Conservation (phyloP, 2,329 filamentous ascomycete genomes). For the Paraconiothyrium sp. region DNA sequence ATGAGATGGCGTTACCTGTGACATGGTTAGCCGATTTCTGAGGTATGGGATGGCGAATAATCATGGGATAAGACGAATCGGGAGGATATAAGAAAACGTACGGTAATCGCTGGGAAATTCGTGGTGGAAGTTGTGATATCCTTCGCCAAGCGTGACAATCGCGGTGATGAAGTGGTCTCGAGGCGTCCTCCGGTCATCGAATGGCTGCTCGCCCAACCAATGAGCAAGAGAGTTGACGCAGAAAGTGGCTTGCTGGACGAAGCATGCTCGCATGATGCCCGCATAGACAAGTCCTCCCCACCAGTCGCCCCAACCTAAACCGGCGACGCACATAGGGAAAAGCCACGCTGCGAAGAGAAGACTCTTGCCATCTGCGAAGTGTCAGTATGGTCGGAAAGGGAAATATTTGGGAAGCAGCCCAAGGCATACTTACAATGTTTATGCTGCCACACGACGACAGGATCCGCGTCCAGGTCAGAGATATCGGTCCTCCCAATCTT, state of each 20-base stretch:
- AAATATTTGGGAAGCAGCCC: neutral
- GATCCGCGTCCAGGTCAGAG: slow-evolving; percentile 60
- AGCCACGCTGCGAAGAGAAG: slow-evolving; percentile 54
- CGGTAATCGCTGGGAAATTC: slow-evolving; percentile 54
- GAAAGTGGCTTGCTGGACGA: slow-evolving; percentile 62
- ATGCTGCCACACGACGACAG: slow-evolving; percentile 59
- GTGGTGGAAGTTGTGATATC: slow-evolving; percentile 55
- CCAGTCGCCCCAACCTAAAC: slow-evolving; percentile 60
- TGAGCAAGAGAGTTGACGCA: slow-evolving; percentile 63
- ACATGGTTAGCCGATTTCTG: neutral
- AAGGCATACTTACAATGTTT: slow-evolving; percentile 42
- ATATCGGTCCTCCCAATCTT: slow-evolving; percentile 60
- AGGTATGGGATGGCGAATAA: neutral
- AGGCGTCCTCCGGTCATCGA: slow-evolving; percentile 51
- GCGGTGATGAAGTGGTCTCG: slow-evolving; percentile 51
- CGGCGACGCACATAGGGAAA: slow-evolving; percentile 56
- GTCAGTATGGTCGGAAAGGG: neutral
- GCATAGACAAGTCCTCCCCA: slow-evolving; percentile 59
- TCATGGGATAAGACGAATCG: too few relatives aligned
- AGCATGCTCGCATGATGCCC: slow-evolving; percentile 59
- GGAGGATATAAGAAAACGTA: slow-evolving; percentile 23
- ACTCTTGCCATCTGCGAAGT: slow-evolving; percentile 46
- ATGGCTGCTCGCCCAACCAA: slow-evolving; percentile 59
- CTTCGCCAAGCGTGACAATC: slow-evolving; percentile 52
- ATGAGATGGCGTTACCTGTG: slow-evolving; percentile 48